These are phyloP conservation scores for Aspergillus coremiiformis DNA, from an alignment of 495 filamentous ascomycete species.

Conservation along the genomic window DNA sequence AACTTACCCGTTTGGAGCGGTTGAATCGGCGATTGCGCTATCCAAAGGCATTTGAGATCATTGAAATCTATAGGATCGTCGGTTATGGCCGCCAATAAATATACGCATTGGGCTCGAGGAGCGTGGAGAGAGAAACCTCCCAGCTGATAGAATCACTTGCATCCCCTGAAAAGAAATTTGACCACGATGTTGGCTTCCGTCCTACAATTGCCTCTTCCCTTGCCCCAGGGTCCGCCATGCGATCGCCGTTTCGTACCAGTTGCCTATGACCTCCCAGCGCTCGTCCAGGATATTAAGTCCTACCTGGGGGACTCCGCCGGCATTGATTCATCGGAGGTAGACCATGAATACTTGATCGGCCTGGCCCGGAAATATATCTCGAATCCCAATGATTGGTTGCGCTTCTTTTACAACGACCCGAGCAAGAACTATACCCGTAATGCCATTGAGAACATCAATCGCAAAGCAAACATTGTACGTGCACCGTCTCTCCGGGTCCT, in stretches of 20 bases:
- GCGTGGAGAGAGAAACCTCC: too few species aligned
- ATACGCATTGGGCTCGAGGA: too few species aligned
- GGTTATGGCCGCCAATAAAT: not conserved
- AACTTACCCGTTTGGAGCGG: not conserved
- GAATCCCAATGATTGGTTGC: constrained; percentile 28
- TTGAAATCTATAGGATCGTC: not conserved
- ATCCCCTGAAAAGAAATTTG: too few species aligned
- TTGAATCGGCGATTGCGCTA: not conserved
- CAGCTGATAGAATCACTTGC: not conserved
- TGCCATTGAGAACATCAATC: constrained; percentile 32
- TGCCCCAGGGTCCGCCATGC: not conserved
- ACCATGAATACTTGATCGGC: constrained; percentile 24
- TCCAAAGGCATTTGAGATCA: not conserved
- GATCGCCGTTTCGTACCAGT: not conserved
- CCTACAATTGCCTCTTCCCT: not conserved
- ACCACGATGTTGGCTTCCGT: not conserved
- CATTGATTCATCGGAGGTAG: constrained; percentile 24
- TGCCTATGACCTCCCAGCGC: constrained; percentile 19
- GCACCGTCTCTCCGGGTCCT: not conserved
- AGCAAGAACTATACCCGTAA: constrained; percentile 36
- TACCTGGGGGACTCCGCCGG: constrained; percentile 24
- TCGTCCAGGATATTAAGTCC: constrained; percentile 25
- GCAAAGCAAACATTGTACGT: constrained; percentile 30
- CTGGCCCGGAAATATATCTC: constrained; percentile 27
- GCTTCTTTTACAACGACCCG: constrained; percentile 27